These are phyloP conservation scores for Macrophomina tecta DNA, from an alignment of 2,329 filamentous ascomycete genomes.

Conservation along the genomic window DNA sequence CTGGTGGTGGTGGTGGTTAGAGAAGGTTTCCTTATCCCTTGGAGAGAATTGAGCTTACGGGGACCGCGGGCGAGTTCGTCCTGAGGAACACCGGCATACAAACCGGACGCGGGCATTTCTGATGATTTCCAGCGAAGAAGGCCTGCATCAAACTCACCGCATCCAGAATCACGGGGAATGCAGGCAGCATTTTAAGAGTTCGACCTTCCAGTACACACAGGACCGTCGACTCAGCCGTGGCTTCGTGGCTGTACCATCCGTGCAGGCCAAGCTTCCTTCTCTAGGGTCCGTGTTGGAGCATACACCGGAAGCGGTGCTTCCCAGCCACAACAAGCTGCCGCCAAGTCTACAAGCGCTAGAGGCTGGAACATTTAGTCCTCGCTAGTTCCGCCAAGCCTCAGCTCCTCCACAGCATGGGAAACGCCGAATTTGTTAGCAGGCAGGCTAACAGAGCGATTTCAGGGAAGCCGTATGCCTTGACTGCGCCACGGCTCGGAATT, in stretches of 20 bases:
- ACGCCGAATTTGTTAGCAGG: not conserved
- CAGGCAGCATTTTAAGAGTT: not conserved
- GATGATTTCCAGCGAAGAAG: not conserved
- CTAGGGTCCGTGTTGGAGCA: not conserved
- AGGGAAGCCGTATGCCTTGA: not conserved
- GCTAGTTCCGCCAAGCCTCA: not conserved
- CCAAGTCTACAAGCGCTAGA: not conserved
- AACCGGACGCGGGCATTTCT: not conserved
- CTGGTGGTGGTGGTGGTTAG: not conserved
- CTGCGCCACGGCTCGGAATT: not conserved
- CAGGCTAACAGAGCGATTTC: not conserved
- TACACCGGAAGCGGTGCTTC: not conserved
- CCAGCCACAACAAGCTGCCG: not conserved
- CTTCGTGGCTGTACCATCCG: constrained; percentile 2
- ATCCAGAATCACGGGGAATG: not conserved
- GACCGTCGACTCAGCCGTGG: not conserved
- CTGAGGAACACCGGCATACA: not conserved
- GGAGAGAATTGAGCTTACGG: not conserved
- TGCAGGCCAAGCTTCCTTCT: not conserved
- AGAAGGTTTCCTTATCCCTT: not conserved
- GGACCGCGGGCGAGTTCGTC: not conserved
- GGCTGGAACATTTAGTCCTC: not conserved
- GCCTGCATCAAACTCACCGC: not conserved
- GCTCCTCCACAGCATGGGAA: not conserved
- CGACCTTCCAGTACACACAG: not conserved